These are phyloP conservation scores for Trichosporon inkin DNA, from an alignment of 1,284 basidiomycete species.

Conservation along the genomic window DNA sequence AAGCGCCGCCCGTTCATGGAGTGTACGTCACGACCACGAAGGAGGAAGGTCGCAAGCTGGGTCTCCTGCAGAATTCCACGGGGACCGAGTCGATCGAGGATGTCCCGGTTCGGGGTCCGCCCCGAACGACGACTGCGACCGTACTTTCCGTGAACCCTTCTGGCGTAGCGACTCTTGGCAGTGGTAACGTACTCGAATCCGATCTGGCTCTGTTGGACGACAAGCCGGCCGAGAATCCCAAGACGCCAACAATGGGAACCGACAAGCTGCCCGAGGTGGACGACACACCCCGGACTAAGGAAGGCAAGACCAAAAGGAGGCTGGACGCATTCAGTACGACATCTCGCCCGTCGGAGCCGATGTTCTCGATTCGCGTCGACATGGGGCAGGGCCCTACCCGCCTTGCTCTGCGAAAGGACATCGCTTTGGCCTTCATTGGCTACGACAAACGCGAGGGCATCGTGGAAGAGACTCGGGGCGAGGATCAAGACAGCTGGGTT, in stretches of 20 bases:
- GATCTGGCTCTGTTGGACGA: constrained; percentile 36
- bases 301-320: constrained; percentile 28
- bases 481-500: constrained; percentile 36
- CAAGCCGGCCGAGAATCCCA: constrained; percentile 5
- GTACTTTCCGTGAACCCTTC: constrained; percentile 30
- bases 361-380: constrained; percentile 42
- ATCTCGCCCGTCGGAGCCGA: constrained; percentile 26
- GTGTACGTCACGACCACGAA: constrained; percentile 36
- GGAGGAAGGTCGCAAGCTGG: constrained; percentile 42
- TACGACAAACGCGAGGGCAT: constrained; percentile 26
- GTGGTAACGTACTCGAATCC: constrained; percentile 35
- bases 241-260: constrained; percentile 22
- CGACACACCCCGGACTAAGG: constrained; percentile 32
- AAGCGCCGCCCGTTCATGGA: constrained; percentile 16
- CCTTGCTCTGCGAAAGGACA: constrained; percentile 41
- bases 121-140: constrained; percentile 31
- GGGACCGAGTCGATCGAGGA: constrained; percentile 29
- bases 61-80: constrained; percentile 30
- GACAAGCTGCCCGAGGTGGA: constrained; percentile 19
- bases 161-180: constrained; percentile 33
- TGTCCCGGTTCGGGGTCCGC: constrained; percentile 16
- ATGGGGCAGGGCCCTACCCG: constrained; percentile 32
- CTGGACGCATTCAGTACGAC: constrained; percentile 33
- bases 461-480: constrained; percentile 34
- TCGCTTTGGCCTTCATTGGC: constrained; percentile 40